A percentile compares a stretch with the other conserved stretches of the same genome.
Conservation (phyloP, 139 green algal species). For the Chlamydomonas sp. region DNA sequence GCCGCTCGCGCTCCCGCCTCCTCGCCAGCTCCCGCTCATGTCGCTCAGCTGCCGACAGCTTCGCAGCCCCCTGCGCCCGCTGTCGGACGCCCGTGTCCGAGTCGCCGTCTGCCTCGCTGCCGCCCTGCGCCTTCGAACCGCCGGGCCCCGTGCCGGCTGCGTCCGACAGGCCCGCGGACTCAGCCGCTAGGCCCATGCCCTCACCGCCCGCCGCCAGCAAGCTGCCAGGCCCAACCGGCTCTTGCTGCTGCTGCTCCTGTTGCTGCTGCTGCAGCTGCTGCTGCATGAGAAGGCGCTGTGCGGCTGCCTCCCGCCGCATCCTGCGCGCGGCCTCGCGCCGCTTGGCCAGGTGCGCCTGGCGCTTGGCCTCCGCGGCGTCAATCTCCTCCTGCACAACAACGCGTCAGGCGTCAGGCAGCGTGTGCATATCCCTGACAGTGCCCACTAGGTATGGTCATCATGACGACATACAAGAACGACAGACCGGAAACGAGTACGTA, state of each 20-base stretch:
- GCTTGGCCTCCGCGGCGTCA: slow-evolving; percentile 16
- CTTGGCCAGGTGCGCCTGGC: slow-evolving; percentile 12
- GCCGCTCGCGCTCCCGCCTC: slow-evolving; percentile 24
- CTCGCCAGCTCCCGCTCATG: slow-evolving; percentile 31
- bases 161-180: too few species aligned
- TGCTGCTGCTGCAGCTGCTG: slow-evolving; percentile 2
- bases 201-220: too few species aligned
- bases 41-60: slow-evolving; percentile 24
- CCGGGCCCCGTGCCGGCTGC: neutral
- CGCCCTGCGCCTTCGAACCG: neutral
- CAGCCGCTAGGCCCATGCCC: too few species aligned
- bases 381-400: neutral
- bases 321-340: slow-evolving; percentile 9
- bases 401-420: neutral
- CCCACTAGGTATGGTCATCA: neutral
- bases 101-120: neutral
- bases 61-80: neutral
- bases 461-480: neutral
- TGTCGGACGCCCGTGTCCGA: neutral
- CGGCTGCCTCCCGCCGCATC: slow-evolving; percentile 13
- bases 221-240: too few species aligned
- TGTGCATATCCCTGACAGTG: neutral
- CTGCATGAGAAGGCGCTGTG: neutral
- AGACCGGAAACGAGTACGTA: too few species aligned
- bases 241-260: neutral